Evolutionary conservation across 2,329 filamentous ascomycete genomes (phyloP).

Genomic region (Trichoderma polysporum): DNA sequence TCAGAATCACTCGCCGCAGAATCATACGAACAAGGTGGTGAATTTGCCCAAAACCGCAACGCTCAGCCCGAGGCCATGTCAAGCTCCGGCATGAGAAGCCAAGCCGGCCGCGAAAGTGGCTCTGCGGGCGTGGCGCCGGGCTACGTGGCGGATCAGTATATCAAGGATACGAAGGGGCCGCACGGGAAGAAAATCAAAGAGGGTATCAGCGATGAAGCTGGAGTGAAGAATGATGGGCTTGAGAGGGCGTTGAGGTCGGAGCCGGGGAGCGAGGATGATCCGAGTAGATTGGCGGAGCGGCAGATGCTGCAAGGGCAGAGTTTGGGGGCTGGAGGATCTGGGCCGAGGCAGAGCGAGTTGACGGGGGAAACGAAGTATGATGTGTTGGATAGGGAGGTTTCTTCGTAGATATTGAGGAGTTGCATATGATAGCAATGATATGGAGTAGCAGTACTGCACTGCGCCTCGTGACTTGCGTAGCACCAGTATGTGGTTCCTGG

Average conservation of each 20-base stretch:
- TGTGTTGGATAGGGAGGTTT: constrained; percentile 30
- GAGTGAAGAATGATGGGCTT: constrained; percentile 32
- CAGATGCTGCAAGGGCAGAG: constrained; percentile 37
- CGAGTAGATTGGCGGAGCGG: constrained; percentile 45
- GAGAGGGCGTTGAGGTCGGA: constrained; percentile 43
- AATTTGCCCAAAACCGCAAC: constrained; percentile 60
- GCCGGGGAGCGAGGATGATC: constrained; percentile 49
- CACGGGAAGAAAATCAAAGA: constrained; percentile 44
- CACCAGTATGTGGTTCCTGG: no score
- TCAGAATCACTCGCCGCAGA: constrained; percentile 75
- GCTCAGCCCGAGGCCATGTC: constrained; percentile 31
- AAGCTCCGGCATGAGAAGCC: constrained; percentile 22
- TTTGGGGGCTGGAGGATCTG: constrained; percentile 27
- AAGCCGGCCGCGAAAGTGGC: constrained; percentile 40
- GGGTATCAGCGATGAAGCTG: constrained; percentile 34
- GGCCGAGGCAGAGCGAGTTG: constrained; percentile 30
- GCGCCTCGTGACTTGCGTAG: not conserved
- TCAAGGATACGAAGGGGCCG: constrained; percentile 34
- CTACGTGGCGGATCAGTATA: constrained; percentile 39
- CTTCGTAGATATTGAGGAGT: constrained; percentile 25
- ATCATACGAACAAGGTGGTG: constrained; percentile 60
- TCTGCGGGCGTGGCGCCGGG: constrained; percentile 35
- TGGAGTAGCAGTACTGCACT: not conserved
- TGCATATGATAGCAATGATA: not conserved
- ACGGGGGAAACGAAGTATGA: constrained; percentile 34